A percentile compares a stretch with the other conserved stretches of the same genome.
Conservation (phyloP, 805 yeast species). For the Sungouiella blattae region DNA sequence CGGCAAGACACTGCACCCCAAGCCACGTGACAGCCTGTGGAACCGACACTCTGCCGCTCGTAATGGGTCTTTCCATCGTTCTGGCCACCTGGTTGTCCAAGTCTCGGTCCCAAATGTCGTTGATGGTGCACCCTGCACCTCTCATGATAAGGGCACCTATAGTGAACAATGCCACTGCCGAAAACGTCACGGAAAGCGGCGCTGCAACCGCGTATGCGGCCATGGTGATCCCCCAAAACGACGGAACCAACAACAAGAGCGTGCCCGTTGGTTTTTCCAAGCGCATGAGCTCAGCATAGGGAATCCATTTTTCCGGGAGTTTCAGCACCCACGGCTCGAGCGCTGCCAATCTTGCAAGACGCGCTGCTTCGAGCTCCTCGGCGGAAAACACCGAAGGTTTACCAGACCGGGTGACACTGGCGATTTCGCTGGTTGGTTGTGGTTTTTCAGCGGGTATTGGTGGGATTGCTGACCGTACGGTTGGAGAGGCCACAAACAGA, state of each 20-base stretch:
- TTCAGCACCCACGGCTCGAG: constrained; percentile 48
- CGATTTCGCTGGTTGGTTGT: too few relatives aligned
- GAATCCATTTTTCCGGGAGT: constrained; percentile 73
- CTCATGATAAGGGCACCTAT: constrained; percentile 89
- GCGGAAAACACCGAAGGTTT: constrained; percentile 19
- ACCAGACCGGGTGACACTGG: neutral
- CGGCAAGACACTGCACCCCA: constrained; percentile 70
- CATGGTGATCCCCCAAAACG: constrained; percentile 90
- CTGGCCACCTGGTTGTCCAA: constrained; percentile 83
- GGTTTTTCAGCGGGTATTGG: too few relatives aligned
- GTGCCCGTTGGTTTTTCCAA: constrained; percentile 97
- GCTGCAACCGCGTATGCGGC: constrained; percentile 77
- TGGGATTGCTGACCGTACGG: too few relatives aligned
- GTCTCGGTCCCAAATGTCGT: constrained; percentile 82
- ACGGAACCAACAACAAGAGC: constrained; percentile 74
- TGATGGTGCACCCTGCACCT: constrained; percentile 96
- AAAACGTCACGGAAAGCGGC: constrained; percentile 56
- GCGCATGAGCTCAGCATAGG: constrained; percentile 89
- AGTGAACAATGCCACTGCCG: constrained; percentile 68
- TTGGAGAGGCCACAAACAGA: too few relatives aligned
- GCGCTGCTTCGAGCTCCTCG: constrained; percentile 49
- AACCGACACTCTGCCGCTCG: constrained; percentile 75
- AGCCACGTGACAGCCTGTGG: constrained; percentile 68
- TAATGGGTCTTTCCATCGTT: constrained; percentile 88
- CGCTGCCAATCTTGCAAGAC: constrained; percentile 44